Evolutionary conservation across 2,329 filamentous ascomycete genomes (phyloP).

Genomic region (Hypoxylon sp.): DNA sequence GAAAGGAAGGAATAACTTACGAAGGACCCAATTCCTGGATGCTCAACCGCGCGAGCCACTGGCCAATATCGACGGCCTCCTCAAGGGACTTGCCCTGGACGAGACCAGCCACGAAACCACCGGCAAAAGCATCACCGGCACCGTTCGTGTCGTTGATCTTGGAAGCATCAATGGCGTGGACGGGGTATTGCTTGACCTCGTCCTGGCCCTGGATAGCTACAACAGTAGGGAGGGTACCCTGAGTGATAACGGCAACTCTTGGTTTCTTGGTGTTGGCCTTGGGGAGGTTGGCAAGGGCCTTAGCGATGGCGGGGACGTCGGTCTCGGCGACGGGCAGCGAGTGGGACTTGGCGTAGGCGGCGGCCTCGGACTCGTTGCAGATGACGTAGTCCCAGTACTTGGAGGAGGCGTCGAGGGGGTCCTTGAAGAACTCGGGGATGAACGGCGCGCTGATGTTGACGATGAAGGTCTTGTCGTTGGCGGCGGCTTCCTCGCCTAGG

Average conservation of each 20-base stretch:
- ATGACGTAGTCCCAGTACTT: slow-evolving; percentile 97
- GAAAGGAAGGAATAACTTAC: slow-evolving; percentile 67
- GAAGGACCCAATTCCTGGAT: slow-evolving; percentile 96
- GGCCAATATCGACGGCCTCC: slow-evolving; percentile 88
- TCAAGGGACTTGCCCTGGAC: slow-evolving; percentile 86
- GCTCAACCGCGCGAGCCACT: slow-evolving; percentile 95
- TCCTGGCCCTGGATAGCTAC: slow-evolving; percentile 82
- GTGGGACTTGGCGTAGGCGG: slow-evolving; percentile 84
- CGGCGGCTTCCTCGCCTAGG: slow-evolving; percentile 89
- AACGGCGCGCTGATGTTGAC: slow-evolving; percentile 96
- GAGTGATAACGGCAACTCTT: slow-evolving; percentile 91
- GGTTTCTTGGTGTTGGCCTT: slow-evolving; percentile 91
- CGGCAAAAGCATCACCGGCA: slow-evolving; percentile 96
- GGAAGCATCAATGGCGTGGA: slow-evolving; percentile 81
- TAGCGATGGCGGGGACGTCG: slow-evolving; percentile 83
- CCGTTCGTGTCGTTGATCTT: slow-evolving; percentile 97
- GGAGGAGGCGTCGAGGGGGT: slow-evolving; percentile 85
- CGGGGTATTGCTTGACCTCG: slow-evolving; percentile 81
- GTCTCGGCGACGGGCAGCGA: slow-evolving; percentile 44
- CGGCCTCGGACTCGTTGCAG: slow-evolving; percentile 96
- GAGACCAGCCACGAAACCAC: slow-evolving; percentile 91
- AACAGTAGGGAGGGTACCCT: slow-evolving; percentile 92
- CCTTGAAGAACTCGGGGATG: slow-evolving; percentile 98
- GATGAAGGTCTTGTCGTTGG: slow-evolving; percentile 90
- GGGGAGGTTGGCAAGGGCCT: slow-evolving; percentile 86